These are phyloP conservation scores for Aeschynomene evenia DNA, from an alignment of 306 rosid species.

Conservation along the genomic window DNA sequence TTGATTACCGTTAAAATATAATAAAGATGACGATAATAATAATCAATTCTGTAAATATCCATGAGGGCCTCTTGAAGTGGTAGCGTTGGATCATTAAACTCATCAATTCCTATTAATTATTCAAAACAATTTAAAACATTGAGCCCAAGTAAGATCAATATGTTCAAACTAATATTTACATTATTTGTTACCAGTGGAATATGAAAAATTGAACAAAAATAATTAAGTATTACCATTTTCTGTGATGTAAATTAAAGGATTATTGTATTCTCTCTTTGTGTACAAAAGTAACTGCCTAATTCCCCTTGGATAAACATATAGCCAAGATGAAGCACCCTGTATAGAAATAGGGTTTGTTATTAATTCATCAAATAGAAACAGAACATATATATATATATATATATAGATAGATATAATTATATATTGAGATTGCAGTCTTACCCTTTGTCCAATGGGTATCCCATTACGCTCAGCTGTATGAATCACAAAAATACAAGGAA, in stretches of 20 bases:
- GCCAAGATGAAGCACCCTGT: conserved; percentile 58
- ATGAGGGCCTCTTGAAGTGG: conserved; percentile 42
- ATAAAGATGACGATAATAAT: conserved; percentile 51
- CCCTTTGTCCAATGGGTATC: conserved; percentile 33
- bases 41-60: conserved; percentile 60
- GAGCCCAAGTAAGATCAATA: background rate
- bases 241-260: conserved; percentile 61
- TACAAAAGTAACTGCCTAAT: conserved; percentile 44
- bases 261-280: conserved; percentile 44
- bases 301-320: conserved; percentile 57
- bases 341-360: background rate
- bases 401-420: too few species aligned
- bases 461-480: conserved; percentile 31
- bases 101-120: conserved; percentile 50
- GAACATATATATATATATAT: background rate
- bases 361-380: background rate
- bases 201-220: background rate
- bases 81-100: conserved; percentile 43
- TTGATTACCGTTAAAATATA: conserved; percentile 44
- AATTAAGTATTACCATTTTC: conserved; percentile 52
- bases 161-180: background rate
- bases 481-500: too few species aligned
- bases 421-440: conserved; percentile 7
- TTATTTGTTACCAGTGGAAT: background rate
- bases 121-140: background rate